phyloP scores from a whole-genome alignment of 805 yeast genomes.

The Debaryomyces tyrocola region DNA sequence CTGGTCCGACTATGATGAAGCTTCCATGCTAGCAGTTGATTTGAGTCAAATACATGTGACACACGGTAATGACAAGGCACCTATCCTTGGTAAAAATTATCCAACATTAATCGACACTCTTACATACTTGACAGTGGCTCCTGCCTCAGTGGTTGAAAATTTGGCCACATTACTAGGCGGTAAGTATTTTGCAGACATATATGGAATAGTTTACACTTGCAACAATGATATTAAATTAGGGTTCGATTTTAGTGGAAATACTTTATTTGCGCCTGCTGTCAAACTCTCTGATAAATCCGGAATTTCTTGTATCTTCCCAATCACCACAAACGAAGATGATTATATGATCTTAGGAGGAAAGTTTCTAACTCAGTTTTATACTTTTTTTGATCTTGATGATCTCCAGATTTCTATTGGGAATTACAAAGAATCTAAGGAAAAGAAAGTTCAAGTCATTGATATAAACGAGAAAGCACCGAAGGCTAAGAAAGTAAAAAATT shows the following conservation, averaged over 20 bases:
- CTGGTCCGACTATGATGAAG: conserved; percentile 4
- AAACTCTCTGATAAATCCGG: background rate
- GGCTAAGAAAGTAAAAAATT: background rate
- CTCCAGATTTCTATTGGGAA: conserved; percentile 2
- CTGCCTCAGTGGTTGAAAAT: conserved; percentile 4
- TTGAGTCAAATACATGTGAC: conserved; percentile 3
- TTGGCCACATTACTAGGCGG: conserved; percentile 3
- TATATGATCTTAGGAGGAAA: conserved; percentile 2
- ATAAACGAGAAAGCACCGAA: background rate
- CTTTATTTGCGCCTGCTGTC: background rate
- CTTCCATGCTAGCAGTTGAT: conserved; percentile 8
- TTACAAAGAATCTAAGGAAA: background rate
- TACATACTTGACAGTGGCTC: conserved; percentile 5
- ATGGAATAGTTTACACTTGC: conserved; percentile 1
- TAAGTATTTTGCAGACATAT: background rate
- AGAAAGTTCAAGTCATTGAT: background rate
- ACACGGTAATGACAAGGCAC: background rate
- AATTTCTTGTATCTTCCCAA: background rate
- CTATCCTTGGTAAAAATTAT: conserved; percentile 5
- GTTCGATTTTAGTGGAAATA: background rate
- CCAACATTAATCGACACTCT: conserved; percentile 8
- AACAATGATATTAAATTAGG: background rate
- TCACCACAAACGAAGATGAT: background rate
- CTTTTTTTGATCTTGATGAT: conserved; percentile 5
- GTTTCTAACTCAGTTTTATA: conserved; percentile 1